Percentiles rank a stretch among this genome's conserved stretches.
Evolutionary conservation across 306 rosid species (phyloP).

Genomic region (Prunus campanulata): DNA sequence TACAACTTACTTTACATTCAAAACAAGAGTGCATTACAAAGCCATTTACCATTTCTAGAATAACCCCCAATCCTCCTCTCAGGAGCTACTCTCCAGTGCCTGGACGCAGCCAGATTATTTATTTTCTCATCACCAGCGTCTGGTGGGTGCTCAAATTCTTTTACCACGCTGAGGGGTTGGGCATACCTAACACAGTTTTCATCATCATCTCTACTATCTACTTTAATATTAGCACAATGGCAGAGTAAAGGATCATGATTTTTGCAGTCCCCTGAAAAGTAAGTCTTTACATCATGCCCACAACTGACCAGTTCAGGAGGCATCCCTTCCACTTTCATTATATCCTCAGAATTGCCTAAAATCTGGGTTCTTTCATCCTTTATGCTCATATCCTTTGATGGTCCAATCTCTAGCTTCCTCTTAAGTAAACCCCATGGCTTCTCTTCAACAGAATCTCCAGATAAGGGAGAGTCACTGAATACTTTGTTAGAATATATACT

Average conservation of each 20-base stretch:
- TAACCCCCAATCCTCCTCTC: constrained; percentile 24
- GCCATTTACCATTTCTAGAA: constrained; percentile 28
- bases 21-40: constrained; percentile 4
- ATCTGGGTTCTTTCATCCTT: constrained; percentile 25
- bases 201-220: constrained; percentile 56
- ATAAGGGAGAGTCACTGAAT: constrained; percentile 22
- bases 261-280: neutral
- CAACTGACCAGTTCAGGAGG: constrained; percentile 25
- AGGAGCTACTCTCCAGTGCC: constrained; percentile 17
- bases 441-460: constrained; percentile 36
- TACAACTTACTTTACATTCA: neutral
- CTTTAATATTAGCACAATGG: constrained; percentile 23
- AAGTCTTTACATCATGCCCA: constrained; percentile 21
- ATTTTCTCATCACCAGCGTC: constrained; percentile 13
- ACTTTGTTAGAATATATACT: constrained; percentile 1
- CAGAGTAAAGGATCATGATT: constrained; percentile 22
- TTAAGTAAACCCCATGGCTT: constrained; percentile 42
- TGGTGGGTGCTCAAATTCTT: constrained; percentile 24
- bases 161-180: constrained; percentile 28
- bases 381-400: constrained; percentile 11
- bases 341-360: constrained; percentile 24
- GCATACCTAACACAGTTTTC: constrained; percentile 41
- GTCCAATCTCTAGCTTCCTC: constrained; percentile 37
- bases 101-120: constrained; percentile 24
- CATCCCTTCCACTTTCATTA: constrained; percentile 21